Evolutionary conservation across 2,329 filamentous ascomycete species (phyloP).

Genomic region (Arthrobotrys entomopaga): DNA sequence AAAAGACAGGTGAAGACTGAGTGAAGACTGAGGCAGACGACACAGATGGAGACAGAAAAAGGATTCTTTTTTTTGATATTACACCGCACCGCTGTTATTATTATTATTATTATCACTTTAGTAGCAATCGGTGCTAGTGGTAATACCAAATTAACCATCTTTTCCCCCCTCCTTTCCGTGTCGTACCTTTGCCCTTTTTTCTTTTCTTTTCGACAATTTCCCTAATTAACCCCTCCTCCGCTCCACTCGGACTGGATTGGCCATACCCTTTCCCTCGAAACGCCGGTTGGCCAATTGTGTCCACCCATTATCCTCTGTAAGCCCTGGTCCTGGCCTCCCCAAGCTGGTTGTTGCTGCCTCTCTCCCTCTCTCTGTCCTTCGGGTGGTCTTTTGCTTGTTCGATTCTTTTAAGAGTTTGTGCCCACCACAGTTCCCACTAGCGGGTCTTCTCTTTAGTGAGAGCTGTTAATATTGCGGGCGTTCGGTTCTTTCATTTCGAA

Average conservation of each 20-base stretch:
- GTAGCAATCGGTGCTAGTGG: conserved; percentile 48
- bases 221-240: conserved; percentile 49
- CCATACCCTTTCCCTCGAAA: conserved; percentile 51
- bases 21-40: not conserved
- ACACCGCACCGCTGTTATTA: conserved; percentile 37
- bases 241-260: conserved; percentile 53
- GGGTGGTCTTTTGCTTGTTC: conserved; percentile 33
- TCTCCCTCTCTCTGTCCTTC: conserved; percentile 12
- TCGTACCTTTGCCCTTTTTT: conserved; percentile 44
- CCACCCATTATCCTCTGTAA: conserved; percentile 52
- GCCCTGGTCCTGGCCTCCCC: conserved; percentile 52
- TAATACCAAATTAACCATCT: conserved; percentile 49
- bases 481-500: conserved; percentile 53
- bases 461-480: conserved; percentile 53
- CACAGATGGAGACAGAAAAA: not conserved
- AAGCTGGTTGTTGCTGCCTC: conserved; percentile 35
- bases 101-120: not conserved
- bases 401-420: conserved; percentile 30
- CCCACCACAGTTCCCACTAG: conserved; percentile 29
- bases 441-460: conserved; percentile 49
- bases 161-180: conserved; percentile 51
- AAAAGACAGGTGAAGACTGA: conserved; percentile 4
- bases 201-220: conserved; percentile 38
- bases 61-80: conserved; percentile 32
- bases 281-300: conserved; percentile 54